Conservation (phyloP, 192 early-diverging fungal species). For the Radiomyces spectabilis region DNA sequence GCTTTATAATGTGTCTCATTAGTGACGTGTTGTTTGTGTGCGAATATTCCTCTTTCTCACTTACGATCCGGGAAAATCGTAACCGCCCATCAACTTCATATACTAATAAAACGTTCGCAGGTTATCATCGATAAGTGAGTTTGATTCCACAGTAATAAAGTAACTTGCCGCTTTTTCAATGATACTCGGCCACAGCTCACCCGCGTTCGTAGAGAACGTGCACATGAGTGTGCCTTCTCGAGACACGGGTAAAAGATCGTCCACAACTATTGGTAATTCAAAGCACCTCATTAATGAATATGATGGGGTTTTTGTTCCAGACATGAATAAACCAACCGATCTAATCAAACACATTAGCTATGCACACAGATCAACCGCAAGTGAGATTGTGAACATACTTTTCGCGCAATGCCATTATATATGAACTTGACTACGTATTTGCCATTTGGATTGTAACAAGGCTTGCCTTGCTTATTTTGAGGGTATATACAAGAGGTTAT, state of each 20-base stretch:
- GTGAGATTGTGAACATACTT: too few species aligned
- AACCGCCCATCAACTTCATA: conserved; percentile 93
- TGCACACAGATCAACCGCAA: too few species aligned
- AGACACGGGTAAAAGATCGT: conserved; percentile 80
- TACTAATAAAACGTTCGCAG: conserved; percentile 56
- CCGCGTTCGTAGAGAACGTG: conserved; percentile 70
- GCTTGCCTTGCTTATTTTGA: conserved; percentile 60
- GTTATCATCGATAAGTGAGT: background rate
- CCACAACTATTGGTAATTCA: conserved; percentile 65
- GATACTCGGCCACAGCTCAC: conserved; percentile 78
- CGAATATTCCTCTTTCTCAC: conserved; percentile 14
- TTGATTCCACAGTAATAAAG: background rate
- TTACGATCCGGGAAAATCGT: conserved; percentile 87
- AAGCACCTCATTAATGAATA: too few species aligned
- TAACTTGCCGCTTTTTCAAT: conserved; percentile 78
- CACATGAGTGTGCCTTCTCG: conserved; percentile 72
- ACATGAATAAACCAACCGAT: background rate
- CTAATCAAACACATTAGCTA: too few species aligned
- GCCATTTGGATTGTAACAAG: conserved; percentile 78
- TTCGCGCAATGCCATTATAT: conserved; percentile 80
- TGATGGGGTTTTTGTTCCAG: background rate
- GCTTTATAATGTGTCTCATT: too few species aligned
- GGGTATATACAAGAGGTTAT: conserved; percentile 85
- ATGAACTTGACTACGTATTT: conserved; percentile 85
- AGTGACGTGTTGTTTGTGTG: too few species aligned